Evolutionary conservation across 805 yeast genomes (phyloP), one percentile per base, ranked within the genome.

Genomic region (Limtongia smithiae): DNA sequence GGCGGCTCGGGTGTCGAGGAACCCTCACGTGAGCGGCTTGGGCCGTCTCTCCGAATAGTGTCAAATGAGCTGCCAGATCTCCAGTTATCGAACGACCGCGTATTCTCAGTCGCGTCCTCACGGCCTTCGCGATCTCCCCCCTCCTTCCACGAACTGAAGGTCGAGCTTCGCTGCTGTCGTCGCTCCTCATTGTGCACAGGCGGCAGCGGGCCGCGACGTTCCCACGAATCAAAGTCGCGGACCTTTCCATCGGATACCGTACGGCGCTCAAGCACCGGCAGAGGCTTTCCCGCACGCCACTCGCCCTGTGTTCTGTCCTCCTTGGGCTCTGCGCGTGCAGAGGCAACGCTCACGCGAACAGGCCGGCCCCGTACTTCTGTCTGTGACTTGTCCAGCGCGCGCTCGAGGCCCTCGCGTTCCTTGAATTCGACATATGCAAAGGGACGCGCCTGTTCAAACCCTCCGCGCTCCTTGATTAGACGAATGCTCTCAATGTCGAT

Each of bases 391-490:
- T 79, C 79, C 60, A 91, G 70, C 39, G 97, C 93, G 55, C 77
- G 76, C 48, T 75, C 82, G 62, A 91, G 76, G 60, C 85, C 84
- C 53, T 85, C 95, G 63, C 82, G 83, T 53, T 85, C 78, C 65
- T 80, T 88, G 62, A 80, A 93, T 67, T 90, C 95, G 52, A 91
- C 85, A 66, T 87, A 90, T 22, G 94, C 97, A 64, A 81, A 85
- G 37, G 96, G 96, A 62, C 84, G 82, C 76, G 85, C 75, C 63
- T 82, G 79, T 25, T 55, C 58, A 32, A 85, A 82, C 28, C 28
- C 28, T 50, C 81, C 78, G 55, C 71, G 76, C 68, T 85, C 95
- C 63, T 72, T 77, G 59, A 96, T 95, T 58, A 87, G 78, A 55
- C 81, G 79, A 55, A 89, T 74, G 47, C 80, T 82, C 39, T 73